phyloP scores from a whole-genome alignment of 805 yeast genomes.

The Cyberlindnera mycetangii region DNA sequence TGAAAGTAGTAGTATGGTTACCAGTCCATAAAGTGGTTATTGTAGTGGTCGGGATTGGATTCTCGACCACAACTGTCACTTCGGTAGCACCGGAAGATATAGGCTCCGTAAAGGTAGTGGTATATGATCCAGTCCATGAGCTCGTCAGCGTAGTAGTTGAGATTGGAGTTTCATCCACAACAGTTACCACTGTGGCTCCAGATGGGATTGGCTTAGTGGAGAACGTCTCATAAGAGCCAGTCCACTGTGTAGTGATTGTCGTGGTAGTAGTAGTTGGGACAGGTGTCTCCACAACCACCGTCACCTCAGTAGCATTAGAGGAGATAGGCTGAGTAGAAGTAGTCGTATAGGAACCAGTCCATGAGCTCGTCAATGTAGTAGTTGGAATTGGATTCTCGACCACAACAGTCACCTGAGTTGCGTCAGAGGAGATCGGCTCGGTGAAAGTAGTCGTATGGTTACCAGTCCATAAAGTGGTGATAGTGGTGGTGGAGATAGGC shows the following conservation, averaged over 20 bases:
- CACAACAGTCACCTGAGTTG: neutral
- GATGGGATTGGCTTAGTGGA: neutral
- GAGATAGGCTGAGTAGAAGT: too few species aligned
- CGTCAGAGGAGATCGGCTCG: neutral
- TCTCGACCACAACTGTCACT: neutral
- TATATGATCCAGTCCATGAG: slow-evolving; percentile 4
- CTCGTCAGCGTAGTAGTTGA: neutral
- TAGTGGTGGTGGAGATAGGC: neutral
- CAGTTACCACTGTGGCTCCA: neutral
- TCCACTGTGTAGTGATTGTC: neutral
- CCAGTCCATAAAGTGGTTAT: neutral
- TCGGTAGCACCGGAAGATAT: neutral
- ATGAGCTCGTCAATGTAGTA: neutral
- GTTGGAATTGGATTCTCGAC: neutral
- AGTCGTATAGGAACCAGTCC: neutral
- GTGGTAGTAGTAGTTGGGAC: neutral
- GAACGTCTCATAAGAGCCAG: neutral
- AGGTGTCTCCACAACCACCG: slow-evolving; percentile 3
- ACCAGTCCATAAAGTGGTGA: neutral
- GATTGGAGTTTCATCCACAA: neutral
- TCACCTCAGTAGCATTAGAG: neutral
- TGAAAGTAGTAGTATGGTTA: slow-evolving; percentile 3
- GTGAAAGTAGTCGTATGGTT: slow-evolving; percentile 5
- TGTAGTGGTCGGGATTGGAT: neutral
- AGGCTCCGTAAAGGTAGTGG: slow-evolving; percentile 6